A percentile compares a stretch with the other conserved stretches of the same genome.
These are phyloP conservation scores for Pisolithus thermaeus DNA, from an alignment of 1,284 basidiomycete genomes.

Conservation along the genomic window DNA sequence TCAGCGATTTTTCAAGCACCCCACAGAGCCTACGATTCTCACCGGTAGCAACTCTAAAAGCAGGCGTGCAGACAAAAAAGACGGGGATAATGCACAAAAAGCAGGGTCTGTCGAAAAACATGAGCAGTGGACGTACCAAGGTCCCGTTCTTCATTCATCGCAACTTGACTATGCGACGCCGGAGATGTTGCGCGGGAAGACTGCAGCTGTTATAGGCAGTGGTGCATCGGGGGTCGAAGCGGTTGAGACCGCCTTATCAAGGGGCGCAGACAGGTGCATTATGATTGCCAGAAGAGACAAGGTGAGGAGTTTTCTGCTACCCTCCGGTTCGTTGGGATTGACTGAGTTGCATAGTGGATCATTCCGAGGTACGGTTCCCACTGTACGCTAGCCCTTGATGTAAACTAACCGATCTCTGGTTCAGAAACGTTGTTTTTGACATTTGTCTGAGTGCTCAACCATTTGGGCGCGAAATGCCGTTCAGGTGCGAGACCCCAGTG, in stretches of 20 bases:
- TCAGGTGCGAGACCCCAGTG: constrained; percentile 28
- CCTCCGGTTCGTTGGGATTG: not conserved
- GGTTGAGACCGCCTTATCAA: constrained; percentile 46
- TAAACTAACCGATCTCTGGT: not conserved
- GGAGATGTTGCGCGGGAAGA: constrained; percentile 39
- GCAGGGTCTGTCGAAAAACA: constrained; percentile 6
- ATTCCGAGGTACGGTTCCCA: constrained; percentile 32
- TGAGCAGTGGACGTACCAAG: constrained; percentile 28
- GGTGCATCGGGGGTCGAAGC: constrained; percentile 60
- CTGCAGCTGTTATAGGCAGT: constrained; percentile 48
- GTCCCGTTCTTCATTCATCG: constrained; percentile 51
- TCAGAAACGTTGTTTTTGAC: constrained; percentile 40
- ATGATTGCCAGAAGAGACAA: constrained; percentile 42
- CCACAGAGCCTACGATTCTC: no score
- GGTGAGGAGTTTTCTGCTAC: constrained; percentile 3
- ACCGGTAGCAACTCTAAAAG: no score
- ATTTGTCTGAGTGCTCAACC: constrained; percentile 51
- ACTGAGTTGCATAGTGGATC: constrained; percentile 37
- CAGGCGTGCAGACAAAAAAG: not conserved
- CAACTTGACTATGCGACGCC: constrained; percentile 40
- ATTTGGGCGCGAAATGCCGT: constrained; percentile 51
- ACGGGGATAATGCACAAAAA: not conserved
- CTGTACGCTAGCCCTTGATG: not conserved
- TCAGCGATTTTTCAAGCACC: no score
- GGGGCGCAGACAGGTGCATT: constrained; percentile 39